phyloP scores from a whole-genome alignment of 495 filamentous ascomycete genomes.

The Evansstolkia leycettana region DNA sequence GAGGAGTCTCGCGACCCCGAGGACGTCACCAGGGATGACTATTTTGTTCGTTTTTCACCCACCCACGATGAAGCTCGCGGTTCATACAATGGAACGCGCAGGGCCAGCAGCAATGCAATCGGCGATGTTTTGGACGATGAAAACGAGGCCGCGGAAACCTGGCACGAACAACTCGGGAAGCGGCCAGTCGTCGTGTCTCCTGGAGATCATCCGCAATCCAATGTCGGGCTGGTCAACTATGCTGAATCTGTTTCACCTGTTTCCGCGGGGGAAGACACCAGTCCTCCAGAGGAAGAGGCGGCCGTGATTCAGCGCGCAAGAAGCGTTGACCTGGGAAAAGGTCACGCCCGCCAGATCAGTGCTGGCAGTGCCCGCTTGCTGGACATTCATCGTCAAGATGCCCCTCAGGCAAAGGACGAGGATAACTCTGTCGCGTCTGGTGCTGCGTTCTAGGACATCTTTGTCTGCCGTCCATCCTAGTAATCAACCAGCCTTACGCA shows the following conservation, averaged over 20 bases:
- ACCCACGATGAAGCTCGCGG: constrained; percentile 18
- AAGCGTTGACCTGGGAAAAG: constrained; percentile 3
- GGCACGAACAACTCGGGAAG: constrained; percentile 42
- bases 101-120: constrained; percentile 28
- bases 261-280: constrained; percentile 29
- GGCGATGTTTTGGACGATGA: constrained; percentile 20
- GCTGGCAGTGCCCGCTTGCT: constrained; percentile 61
- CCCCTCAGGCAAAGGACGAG: no score
- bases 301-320: constrained; percentile 36
- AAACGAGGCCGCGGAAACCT: constrained; percentile 18
- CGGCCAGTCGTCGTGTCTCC: constrained; percentile 38
- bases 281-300: constrained; percentile 23
- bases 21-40: constrained; percentile 51
- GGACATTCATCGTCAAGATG: no score
- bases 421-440: no score
- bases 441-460: no score
- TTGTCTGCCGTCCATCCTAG: no score
- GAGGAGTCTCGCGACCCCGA: constrained; percentile 12
- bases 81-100: constrained; percentile 7
- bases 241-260: constrained; percentile 35
- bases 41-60: constrained; percentile 43
- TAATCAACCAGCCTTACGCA: no score
- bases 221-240: constrained; percentile 55
- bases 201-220: constrained; percentile 43
- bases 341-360: constrained; percentile 45